Evolutionary conservation across 2,329 filamentous ascomycete genomes (phyloP).

Genomic region (Raffaelea arxii): DNA sequence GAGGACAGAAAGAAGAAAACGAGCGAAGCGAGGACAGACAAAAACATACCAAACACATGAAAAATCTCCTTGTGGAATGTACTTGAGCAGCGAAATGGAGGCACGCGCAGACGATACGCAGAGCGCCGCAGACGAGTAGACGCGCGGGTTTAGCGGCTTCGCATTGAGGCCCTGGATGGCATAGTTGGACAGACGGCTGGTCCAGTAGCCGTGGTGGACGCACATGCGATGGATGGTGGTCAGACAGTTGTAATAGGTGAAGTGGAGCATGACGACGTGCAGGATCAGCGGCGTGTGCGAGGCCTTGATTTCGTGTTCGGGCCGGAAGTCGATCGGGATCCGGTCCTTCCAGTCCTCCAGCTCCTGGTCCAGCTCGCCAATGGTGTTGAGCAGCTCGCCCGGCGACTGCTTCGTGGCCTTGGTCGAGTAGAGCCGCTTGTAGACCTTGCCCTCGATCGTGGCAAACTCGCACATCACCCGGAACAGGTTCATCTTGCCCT

Average conservation of each 20-base stretch:
- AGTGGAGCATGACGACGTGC: constrained; percentile 88
- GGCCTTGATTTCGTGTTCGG: constrained; percentile 90
- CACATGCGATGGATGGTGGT: constrained; percentile 99
- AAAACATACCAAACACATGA: constrained; percentile 97
- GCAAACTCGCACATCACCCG: constrained; percentile 85
- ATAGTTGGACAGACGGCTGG: constrained; percentile 85
- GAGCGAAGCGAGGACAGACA: too few species aligned
- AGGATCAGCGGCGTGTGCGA: constrained; percentile 88
- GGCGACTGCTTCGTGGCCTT: constrained; percentile 87
- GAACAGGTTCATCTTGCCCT: constrained; percentile 91
- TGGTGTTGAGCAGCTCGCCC: constrained; percentile 87
- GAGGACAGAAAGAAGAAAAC: too few species aligned
- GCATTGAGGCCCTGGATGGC: constrained; percentile 92
- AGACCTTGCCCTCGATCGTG: constrained; percentile 86
- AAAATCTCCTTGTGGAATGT: constrained; percentile 91
- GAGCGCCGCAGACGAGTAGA: constrained; percentile 87
- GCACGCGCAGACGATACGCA: constrained; percentile 89
- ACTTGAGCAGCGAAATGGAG: constrained; percentile 88
- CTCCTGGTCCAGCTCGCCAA: constrained; percentile 83
- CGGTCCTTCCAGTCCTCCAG: constrained; percentile 93
- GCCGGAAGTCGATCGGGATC: constrained; percentile 93
- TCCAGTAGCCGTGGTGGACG: constrained; percentile 97
- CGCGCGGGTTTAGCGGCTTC: constrained; percentile 78
- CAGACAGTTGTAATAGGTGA: constrained; percentile 95
- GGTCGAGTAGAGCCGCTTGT: constrained; percentile 86